Conservation (phyloP, 2,329 filamentous ascomycete genomes). For the Monosporascus cannonballus region DNA sequence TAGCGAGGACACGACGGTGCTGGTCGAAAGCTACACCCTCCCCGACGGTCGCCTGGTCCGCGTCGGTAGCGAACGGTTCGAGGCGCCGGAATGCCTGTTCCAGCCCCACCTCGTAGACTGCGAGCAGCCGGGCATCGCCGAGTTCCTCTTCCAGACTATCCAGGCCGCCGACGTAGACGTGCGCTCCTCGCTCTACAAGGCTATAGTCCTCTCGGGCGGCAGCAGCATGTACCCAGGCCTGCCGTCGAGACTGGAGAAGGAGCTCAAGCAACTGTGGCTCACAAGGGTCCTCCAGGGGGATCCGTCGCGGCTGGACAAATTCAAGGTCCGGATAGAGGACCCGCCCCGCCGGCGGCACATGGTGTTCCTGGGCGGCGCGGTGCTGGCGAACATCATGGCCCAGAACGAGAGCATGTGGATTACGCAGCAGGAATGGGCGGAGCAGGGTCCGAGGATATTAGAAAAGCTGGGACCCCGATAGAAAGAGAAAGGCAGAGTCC, state of each 20-base stretch:
- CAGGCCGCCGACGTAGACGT: conserved; percentile 94
- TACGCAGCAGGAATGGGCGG: conserved; percentile 92
- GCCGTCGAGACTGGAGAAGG: conserved; percentile 92
- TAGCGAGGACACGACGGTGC: conserved; percentile 92
- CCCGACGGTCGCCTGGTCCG: conserved; percentile 94
- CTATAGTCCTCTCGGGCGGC: conserved; percentile 91
- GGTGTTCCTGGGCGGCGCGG: conserved; percentile 97
- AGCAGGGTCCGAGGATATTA: conserved; percentile 76
- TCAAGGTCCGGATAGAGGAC: conserved; percentile 99
- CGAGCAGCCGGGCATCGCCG: conserved; percentile 92
- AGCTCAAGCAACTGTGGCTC: conserved; percentile 97
- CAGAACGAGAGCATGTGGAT: conserved; percentile 99
- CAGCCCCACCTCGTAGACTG: conserved; percentile 97
- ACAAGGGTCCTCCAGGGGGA: conserved; percentile 86
- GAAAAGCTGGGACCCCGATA: conserved; percentile 90
- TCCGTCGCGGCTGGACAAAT: conserved; percentile 92
- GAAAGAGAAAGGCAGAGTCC: neutral
- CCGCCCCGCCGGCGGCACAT: conserved; percentile 93
- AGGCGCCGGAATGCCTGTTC: conserved; percentile 96
- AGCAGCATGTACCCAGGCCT: conserved; percentile 99
- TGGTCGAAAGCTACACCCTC: conserved; percentile 96
- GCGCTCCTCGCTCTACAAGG: conserved; percentile 89
- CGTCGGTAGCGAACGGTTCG: conserved; percentile 94
- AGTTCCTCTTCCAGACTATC: conserved; percentile 98
- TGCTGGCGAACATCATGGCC: conserved; percentile 97